A percentile compares a stretch with the other conserved stretches of the same genome.
phyloP scores from a whole-genome alignment of 345 rosid genomes.

The Rhizophora mangle region DNA sequence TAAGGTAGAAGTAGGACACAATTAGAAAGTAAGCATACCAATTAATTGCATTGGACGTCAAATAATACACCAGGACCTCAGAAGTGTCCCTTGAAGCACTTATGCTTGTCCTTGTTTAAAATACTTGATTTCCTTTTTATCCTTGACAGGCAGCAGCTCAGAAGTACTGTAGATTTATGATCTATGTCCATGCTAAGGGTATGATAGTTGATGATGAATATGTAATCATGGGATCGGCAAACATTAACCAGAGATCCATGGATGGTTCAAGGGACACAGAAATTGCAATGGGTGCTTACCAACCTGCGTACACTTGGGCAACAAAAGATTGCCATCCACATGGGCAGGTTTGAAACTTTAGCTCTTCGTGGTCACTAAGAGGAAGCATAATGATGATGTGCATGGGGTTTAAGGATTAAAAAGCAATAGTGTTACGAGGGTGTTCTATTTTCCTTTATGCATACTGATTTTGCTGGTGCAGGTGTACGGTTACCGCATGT shows the following conservation, averaged over 20 bases:
- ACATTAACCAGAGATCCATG: conserved; percentile 73
- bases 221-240: conserved; percentile 64
- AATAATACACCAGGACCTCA: no score
- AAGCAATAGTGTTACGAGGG: no score
- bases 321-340: conserved; percentile 43
- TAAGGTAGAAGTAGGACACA: no score
- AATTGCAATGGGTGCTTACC: conserved; percentile 72
- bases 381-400: background rate
- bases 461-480: conserved; percentile 12
- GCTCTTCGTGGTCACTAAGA: background rate
- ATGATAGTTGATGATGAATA: conserved; percentile 75
- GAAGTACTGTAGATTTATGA: conserved; percentile 56
- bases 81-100: no score
- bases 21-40: no score
- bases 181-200: conserved; percentile 72
- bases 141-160: conserved; percentile 42
- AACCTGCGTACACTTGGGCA: conserved; percentile 60
- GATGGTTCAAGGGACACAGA: conserved; percentile 81
- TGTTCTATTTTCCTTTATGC: no score
- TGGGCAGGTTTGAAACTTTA: conserved; percentile 43
- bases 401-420: no score
- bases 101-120: background rate
- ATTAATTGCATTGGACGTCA: no score
- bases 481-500: conserved; percentile 72
- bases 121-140: background rate